These are phyloP conservation scores for Solanum chmielewskii DNA, from an alignment of 257 asterid species.

Conservation along the genomic window DNA sequence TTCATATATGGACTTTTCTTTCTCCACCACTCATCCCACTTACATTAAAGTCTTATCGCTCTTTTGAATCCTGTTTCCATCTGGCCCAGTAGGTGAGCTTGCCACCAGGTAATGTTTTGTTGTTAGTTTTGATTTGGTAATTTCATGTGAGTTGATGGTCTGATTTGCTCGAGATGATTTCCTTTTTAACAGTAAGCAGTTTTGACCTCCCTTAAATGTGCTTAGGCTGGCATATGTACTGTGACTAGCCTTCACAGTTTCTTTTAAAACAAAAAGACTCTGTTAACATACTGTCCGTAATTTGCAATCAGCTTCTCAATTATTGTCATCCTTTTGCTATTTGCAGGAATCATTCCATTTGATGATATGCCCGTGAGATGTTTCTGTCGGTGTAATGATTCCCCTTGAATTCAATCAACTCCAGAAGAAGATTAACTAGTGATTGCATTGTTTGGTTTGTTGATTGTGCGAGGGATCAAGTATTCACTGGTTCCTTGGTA, in stretches of 20 bases:
- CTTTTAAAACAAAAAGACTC: background rate
- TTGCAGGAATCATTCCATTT: background rate
- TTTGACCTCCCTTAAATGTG: background rate
- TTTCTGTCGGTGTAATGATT: background rate
- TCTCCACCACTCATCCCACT: background rate
- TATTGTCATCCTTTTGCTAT: background rate
- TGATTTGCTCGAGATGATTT: background rate
- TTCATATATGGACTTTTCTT: background rate
- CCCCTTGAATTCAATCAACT: background rate
- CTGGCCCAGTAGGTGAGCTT: background rate
- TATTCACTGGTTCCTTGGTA: background rate
- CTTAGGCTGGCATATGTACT: background rate
- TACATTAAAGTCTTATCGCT: background rate
- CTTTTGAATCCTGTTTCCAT: background rate
- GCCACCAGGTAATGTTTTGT: background rate
- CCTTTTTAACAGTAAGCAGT: background rate
- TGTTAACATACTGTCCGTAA: background rate
- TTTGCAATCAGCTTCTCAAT: background rate
- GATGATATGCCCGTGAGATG: background rate
- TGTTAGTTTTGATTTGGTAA: background rate
- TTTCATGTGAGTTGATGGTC: background rate
- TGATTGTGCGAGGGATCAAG: background rate
- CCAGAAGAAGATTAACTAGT: background rate
- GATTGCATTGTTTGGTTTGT: background rate
- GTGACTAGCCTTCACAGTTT: background rate